These are phyloP conservation scores for Kwoniella heveanensis DNA, from an alignment of 768 basidiomycete genomes.

Conservation along the genomic window DNA sequence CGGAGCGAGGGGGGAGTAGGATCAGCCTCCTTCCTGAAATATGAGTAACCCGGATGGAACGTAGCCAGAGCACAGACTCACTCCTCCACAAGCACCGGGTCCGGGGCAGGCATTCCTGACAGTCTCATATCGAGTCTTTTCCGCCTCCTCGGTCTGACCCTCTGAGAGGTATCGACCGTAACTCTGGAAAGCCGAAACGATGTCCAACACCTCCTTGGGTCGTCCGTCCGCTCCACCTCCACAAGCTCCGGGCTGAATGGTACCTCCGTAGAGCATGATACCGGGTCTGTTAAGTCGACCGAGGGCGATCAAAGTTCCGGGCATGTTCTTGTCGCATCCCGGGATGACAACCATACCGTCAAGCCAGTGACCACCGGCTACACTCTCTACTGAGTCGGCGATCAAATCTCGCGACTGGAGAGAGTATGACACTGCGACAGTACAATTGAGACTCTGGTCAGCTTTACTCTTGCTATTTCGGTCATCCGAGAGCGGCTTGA, in stretches of 20 bases:
- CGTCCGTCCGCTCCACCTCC: slow-evolving; percentile 61
- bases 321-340: slow-evolving; percentile 99
- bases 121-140: slow-evolving; percentile 79
- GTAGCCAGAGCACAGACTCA: too few species aligned
- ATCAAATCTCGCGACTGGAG: slow-evolving; percentile 96
- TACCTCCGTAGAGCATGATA: slow-evolving; percentile 96
- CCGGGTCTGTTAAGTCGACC: slow-evolving; percentile 94
- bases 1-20: slow-evolving; percentile 3
- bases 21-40: too few species aligned
- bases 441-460: not conserved
- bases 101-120: slow-evolving; percentile 95
- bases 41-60: too few species aligned
- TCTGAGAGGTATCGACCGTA: slow-evolving; percentile 94
- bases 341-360: slow-evolving; percentile 97
- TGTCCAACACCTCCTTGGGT: slow-evolving; percentile 76
- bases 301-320: slow-evolving; percentile 96
- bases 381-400: slow-evolving; percentile 94
- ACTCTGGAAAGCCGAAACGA: slow-evolving; percentile 96
- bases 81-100: slow-evolving; percentile 95
- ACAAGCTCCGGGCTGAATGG: slow-evolving; percentile 89
- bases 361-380: slow-evolving; percentile 94
- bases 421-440: slow-evolving; percentile 61
- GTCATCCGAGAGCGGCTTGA: not conserved
- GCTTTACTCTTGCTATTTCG: too few species aligned
- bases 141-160: slow-evolving; percentile 79